Base-by-base conservation (phyloP, 2,329 filamentous ascomycete genomes). In the Davidsoniella eucalypti region DNA sequence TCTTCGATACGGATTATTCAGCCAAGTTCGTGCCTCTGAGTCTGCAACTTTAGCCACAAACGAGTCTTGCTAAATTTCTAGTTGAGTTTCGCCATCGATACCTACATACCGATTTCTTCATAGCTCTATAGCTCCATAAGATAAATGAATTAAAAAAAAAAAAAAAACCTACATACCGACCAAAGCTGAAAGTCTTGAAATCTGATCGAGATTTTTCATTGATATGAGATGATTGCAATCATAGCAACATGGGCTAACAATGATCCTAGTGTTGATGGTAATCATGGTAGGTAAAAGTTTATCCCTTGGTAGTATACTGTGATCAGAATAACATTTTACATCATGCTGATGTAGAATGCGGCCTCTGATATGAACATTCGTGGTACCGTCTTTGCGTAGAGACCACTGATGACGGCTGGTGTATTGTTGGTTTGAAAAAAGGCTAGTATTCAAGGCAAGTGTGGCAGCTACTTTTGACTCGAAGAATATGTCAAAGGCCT, bases 261-360 rank as follows among this genome's bases (percentile, higher is more conserved):
- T 0, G 70, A 67, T 0, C 66, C 75, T 0, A 78, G 61, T 0
- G 64, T 71, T 0, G 70, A 72, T 0, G 75, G 76, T 58, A 79
- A 61, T 0, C 70, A 61, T 0, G 73, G 68, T 0, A 79, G 60
- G 17, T 70, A 68, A 2, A 62, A 61, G 1, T 62, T 63, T 0
- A 71, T 64, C 0, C 68, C 55, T 0, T 60, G 55, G 0, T 59
- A 10, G 50, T 76, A 79, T 4, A 76, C 63, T 0, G 62, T 0
- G 0, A 66, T n/a, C 0, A 69, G 65, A 0, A 69, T 65, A 0
- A 70, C 6, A 0, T n/a, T n/a, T n/a, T n/a, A n/a, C n/a, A n/a
- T n/a, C n/a, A 71, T 58, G 0, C 66, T 63, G 1, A 76, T 64
- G 3, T 62, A 56, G 43, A 75, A 71, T 17, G 75, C 69, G 0